Conservation (phyloP, 129 eudicot species). For the sunflower (Helianthus annuus) region DNA sequence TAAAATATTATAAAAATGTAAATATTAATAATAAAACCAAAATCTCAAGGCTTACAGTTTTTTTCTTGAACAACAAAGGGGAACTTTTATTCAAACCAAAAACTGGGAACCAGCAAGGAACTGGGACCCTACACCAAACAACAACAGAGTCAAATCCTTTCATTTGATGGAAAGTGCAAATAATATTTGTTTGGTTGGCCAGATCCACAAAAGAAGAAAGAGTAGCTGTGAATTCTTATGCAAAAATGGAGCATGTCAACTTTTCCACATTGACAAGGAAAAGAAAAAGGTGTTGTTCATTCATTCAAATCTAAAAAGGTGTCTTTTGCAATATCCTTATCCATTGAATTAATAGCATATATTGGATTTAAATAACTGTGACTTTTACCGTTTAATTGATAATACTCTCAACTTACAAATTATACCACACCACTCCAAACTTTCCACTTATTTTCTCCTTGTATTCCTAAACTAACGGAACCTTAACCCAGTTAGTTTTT, state of each 20-base stretch:
- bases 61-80: no score
- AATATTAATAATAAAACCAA: background rate
- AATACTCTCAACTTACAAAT: background rate
- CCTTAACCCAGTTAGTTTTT: no score
- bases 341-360: background rate
- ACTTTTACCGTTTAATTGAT: background rate
- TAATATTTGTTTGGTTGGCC: slow-evolving; percentile 21
- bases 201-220: slow-evolving; percentile 34
- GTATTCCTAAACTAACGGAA: no score
- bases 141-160: background rate
- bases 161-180: background rate
- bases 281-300: slow-evolving; percentile 8
- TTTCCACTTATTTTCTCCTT: no score
- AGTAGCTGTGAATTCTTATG: slow-evolving; percentile 30
- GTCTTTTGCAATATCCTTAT: slow-evolving; percentile 6
- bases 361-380: background rate
- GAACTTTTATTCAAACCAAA: no score
- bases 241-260: slow-evolving; percentile 32
- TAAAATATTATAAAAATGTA: background rate
- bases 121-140: no score
- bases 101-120: no score
- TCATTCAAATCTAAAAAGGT: slow-evolving; percentile 4
- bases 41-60: background rate
- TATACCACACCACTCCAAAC: no score
- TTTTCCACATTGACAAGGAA: slow-evolving; percentile 33